A percentile compares a stretch with the other conserved stretches of the same genome.
Conservation (phyloP, 2,329 filamentous ascomycete genomes). For the Monosporascus sp. region DNA sequence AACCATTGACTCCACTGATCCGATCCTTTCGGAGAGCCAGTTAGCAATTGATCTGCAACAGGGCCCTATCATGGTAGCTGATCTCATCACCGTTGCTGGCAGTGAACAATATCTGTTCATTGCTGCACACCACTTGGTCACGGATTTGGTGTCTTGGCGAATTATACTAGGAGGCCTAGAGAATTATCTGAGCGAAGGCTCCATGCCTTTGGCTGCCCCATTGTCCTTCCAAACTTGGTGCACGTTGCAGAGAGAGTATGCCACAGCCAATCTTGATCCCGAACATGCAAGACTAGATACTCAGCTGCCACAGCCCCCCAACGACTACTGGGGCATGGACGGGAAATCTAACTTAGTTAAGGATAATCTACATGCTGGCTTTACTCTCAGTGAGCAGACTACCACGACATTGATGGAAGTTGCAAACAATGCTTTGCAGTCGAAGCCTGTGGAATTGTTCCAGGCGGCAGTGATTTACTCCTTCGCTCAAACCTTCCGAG, state of each 20-base stretch:
- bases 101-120: background rate
- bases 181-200: background rate
- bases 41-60: background rate
- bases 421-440: background rate
- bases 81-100: background rate
- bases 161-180: background rate
- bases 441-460: slow-evolving; percentile 6
- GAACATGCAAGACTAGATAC: no score
- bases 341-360: background rate
- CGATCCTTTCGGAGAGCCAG: background rate
- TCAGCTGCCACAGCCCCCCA: no score
- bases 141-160: background rate
- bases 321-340: background rate
- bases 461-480: slow-evolving; percentile 2
- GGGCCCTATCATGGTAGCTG: background rate
- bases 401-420: no score
- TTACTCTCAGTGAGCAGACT: no score
- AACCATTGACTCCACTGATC: background rate
- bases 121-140: background rate
- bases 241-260: background rate
- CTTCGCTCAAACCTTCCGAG: slow-evolving; percentile 6
- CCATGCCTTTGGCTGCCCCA: background rate
- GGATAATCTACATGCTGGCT: no score
- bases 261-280: no score
- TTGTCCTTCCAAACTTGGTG: background rate